A percentile compares a stretch with the other conserved stretches of the same genome.
phyloP scores from a whole-genome alignment of 306 rosid species.

The Bauhinia variegata region DNA sequence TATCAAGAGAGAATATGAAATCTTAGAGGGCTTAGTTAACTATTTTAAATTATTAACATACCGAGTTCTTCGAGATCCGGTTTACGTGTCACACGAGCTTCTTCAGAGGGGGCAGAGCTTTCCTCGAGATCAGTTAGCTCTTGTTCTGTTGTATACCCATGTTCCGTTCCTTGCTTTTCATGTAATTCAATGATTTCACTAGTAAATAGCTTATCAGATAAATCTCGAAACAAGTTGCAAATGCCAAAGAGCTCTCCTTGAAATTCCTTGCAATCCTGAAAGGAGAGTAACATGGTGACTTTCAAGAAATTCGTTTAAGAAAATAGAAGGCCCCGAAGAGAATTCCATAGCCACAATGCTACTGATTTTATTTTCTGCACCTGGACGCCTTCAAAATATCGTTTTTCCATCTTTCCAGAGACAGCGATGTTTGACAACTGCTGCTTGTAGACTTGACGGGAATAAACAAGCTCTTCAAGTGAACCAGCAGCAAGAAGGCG shows the following conservation, averaged over 20 bases:
- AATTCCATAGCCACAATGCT: constrained; percentile 25
- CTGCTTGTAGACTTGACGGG: constrained; percentile 96
- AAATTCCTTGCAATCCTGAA: constrained; percentile 90
- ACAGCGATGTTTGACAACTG: constrained; percentile 90
- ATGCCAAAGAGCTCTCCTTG: constrained; percentile 96
- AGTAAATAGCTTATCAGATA: constrained; percentile 83
- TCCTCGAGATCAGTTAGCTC: constrained; percentile 33
- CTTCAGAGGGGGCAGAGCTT: constrained; percentile 37
- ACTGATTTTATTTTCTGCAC: constrained; percentile 37
- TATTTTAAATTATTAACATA: constrained; percentile 38
- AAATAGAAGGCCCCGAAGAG: constrained; percentile 1
- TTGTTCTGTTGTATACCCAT: constrained; percentile 29
- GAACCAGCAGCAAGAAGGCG: constrained; percentile 95
- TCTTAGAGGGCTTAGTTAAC: constrained; percentile 11
- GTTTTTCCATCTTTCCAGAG: constrained; percentile 91
- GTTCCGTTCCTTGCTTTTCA: constrained; percentile 43
- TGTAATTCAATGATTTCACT: constrained; percentile 75
- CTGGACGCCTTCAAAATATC: constrained; percentile 99
- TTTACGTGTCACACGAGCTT: constrained; percentile 40
- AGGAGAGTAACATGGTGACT: constrained; percentile 8
- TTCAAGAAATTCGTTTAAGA: constrained; percentile 12
- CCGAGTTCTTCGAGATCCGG: constrained; percentile 75
- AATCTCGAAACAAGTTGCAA: constrained; percentile 85
- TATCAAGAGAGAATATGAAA: neutral
- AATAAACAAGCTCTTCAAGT: constrained; percentile 88